Base-by-base conservation (phyloP, 257 asterid species). In the Leptodermis oblonga region DNA sequence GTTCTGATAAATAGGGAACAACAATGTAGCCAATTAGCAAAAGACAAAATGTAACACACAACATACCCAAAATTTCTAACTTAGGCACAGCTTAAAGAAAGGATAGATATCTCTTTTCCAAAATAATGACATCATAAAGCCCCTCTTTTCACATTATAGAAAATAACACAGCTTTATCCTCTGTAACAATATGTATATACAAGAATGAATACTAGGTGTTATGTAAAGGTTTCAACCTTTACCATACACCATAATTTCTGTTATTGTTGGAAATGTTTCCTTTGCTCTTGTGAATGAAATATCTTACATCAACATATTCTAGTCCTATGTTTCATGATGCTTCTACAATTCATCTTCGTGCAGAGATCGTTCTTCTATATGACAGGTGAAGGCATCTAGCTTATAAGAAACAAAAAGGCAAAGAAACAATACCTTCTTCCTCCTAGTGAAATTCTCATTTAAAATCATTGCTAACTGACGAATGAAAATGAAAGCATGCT, bases 391-490 rank as follows among this genome's bases (percentile, higher is more conserved):
- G 36, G 37, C 23, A 42, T 28, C 41, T 15, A 28, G 39, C 13
- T 28, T 30, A 28, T 2, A 30, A 4, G 41, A 58, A 46, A 46
- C n/a, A 14, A 23, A 42, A 65, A 5, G 7, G 3, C n/a, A 61
- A 34, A 28, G 30, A 20, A 60, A 34, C 14, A 22, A 37, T 76
- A 81, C 86, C 87, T 87, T 92, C 68, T 76, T 87, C 74, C 78
- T 86, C n/a, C 83, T 73, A 60, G 88, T 74, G 68, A 84, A 86
- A 43, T 97, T 89, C 62, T 91, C 92, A 71, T 85, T 86, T 77
- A 93, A 74, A 76, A 90, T 80, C 88, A 85, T 86, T 22, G 92
- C 96, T 78, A 94, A 83, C 73, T 94, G 97, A 37, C 97, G 90
- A 70, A 91, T 94, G 87, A 87, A 91, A 65, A 81, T 81, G 79